A percentile compares a stretch with the other conserved stretches of the same genome.
Evolutionary conservation across 495 filamentous ascomycete species (phyloP).

Genomic region (Cetradonia linearis): DNA sequence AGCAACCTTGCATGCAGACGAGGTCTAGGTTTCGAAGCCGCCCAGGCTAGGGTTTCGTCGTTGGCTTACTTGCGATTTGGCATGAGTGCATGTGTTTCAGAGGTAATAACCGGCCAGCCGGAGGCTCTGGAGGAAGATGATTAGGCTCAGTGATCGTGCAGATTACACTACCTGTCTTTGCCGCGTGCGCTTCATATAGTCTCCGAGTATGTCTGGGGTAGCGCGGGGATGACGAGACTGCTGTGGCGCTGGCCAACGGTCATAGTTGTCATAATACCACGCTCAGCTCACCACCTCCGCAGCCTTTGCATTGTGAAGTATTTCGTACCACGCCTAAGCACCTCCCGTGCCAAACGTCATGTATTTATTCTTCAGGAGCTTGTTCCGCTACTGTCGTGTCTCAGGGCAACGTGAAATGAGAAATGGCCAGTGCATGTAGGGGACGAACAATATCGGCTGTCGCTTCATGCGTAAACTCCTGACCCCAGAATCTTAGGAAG

Average conservation of each 20-base stretch:
- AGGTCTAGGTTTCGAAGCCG: constrained; percentile 5
- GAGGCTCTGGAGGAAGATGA: not conserved
- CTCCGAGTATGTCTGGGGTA: constrained; percentile 14
- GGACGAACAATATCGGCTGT: constrained; percentile 10
- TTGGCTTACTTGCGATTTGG: not conserved
- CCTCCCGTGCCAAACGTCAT: not conserved
- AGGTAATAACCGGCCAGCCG: constrained; percentile 1
- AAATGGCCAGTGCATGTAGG: constrained; percentile 13
- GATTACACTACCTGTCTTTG: constrained; percentile 17
- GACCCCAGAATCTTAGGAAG: constrained; percentile 7
- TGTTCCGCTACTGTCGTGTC: not conserved
- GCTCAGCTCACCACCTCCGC: not conserved
- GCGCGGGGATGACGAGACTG: not conserved
- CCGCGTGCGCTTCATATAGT: constrained; percentile 17
- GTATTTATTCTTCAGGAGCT: not conserved
- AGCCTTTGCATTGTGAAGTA: not conserved
- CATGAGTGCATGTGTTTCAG: constrained; percentile 1
- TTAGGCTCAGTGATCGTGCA: constrained; percentile 15
- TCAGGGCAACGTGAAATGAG: not conserved
- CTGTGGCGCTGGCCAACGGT: constrained; percentile 5
- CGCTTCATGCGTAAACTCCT: not conserved
- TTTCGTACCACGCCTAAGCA: not conserved
- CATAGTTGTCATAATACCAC: not conserved
- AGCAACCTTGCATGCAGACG: constrained; percentile 1
- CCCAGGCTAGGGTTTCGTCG: not conserved